These are phyloP conservation scores for Cytospora piceicola DNA, from an alignment of 2,329 filamentous ascomycete genomes.

Conservation along the genomic window DNA sequence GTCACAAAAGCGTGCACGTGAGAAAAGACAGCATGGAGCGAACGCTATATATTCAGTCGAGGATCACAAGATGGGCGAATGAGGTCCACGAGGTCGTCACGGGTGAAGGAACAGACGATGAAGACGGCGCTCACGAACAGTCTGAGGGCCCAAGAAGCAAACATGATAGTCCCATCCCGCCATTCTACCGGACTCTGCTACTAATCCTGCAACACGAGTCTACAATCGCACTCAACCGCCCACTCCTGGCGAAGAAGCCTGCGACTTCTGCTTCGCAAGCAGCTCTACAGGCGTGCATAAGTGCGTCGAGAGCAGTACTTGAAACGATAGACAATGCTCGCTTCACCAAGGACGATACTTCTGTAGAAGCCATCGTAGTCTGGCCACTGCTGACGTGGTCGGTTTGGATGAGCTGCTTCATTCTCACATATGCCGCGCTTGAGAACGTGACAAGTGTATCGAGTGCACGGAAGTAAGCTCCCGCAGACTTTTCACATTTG, in stretches of 20 bases:
- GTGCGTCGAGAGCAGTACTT: slow-evolving; percentile 31
- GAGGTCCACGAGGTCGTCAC: slow-evolving; percentile 27
- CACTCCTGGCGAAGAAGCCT: slow-evolving; percentile 31
- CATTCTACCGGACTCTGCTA: slow-evolving; percentile 25
- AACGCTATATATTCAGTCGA: slow-evolving; percentile 31
- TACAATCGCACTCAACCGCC: slow-evolving; percentile 32
- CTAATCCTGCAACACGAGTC: slow-evolving; percentile 32
- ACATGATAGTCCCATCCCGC: background rate
- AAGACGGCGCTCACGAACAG: background rate
- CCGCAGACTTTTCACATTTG: too few relatives aligned
- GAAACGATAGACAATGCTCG: slow-evolving; percentile 24
- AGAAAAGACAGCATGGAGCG: slow-evolving; percentile 31
- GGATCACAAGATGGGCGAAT: slow-evolving; percentile 30
- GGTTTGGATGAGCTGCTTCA: slow-evolving; percentile 34
- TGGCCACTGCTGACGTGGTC: slow-evolving; percentile 35
- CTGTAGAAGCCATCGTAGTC: slow-evolving; percentile 20
- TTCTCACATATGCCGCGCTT: slow-evolving; percentile 32
- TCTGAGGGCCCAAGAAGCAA: background rate
- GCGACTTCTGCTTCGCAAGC: slow-evolving; percentile 31
- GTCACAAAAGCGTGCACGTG: slow-evolving; percentile 30
- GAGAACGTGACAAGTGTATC: slow-evolving; percentile 30
- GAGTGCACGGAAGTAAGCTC: slow-evolving; percentile 28
- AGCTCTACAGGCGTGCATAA: slow-evolving; percentile 33
- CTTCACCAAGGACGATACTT: background rate
- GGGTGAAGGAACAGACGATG: slow-evolving; percentile 21